Conservation (phyloP, 116 monocot genomes). For the Thalassia testudinum region DNA sequence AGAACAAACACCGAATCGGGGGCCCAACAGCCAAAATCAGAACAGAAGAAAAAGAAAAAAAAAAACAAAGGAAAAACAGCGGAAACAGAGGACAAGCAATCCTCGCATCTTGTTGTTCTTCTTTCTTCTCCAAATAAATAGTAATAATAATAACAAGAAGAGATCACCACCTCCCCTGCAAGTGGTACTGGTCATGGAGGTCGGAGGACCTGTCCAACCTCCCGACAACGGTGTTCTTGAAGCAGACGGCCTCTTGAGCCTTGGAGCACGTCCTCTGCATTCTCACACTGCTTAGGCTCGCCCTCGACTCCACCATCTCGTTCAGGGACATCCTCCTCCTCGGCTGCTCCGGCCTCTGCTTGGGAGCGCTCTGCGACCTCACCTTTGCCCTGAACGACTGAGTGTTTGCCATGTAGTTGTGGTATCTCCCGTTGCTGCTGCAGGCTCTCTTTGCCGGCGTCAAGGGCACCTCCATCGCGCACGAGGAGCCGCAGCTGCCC, state of each 20-base stretch:
- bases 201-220: no score
- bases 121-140: no score
- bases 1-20: no score
- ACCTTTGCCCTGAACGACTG: conserved; percentile 73
- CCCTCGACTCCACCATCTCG: conserved; percentile 45
- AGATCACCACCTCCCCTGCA: no score
- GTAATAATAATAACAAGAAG: no score
- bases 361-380: conserved; percentile 84
- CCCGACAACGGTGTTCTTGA: conserved; percentile 15
- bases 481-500: neutral
- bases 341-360: conserved; percentile 47
- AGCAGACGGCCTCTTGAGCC: conserved; percentile 36
- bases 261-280: conserved; percentile 38
- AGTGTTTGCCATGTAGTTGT: conserved; percentile 77
- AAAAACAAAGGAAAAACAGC: no score
- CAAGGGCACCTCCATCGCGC: conserved; percentile 6
- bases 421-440: conserved; percentile 10
- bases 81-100: no score
- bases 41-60: no score
- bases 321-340: conserved; percentile 42
- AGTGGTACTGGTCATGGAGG: no score
- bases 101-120: no score
- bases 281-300: conserved; percentile 43
- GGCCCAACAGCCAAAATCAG: no score
- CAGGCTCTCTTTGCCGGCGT: conserved; percentile 66